These are phyloP conservation scores for Xerocomus brunneocitrinus DNA, from an alignment of 768 basidiomycete genomes.

Conservation along the genomic window DNA sequence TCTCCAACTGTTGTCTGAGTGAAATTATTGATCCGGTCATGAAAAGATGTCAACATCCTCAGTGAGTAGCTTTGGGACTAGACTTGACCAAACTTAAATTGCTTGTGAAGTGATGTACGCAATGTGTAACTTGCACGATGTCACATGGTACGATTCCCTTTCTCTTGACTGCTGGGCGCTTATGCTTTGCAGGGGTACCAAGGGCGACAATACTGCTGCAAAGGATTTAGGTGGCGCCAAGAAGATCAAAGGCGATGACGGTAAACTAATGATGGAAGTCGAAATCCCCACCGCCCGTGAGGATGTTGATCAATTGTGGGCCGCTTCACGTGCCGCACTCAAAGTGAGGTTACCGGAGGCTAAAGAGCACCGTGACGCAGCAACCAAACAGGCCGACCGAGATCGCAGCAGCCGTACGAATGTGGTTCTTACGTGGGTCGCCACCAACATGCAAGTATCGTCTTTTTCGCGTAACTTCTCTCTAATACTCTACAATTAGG, in stretches of 20 bases:
- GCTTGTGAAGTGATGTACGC: conserved; percentile 72
- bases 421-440: conserved; percentile 79
- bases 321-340: conserved; percentile 66
- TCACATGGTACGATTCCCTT: conserved; percentile 52
- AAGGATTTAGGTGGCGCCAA: conserved; percentile 91
- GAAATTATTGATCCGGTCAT: conserved; percentile 7
- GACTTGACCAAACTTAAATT: not conserved
- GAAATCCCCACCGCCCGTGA: conserved; percentile 77
- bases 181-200: conserved; percentile 64
- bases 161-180: not conserved
- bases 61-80: conserved; percentile 37
- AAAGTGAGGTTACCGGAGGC: conserved; percentile 63
- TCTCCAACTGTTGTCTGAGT: not conserved
- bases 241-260: conserved; percentile 79
- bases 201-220: conserved; percentile 82
- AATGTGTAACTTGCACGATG: conserved; percentile 89
- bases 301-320: conserved; percentile 86
- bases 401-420: conserved; percentile 83
- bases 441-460: conserved; percentile 69
- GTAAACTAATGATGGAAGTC: conserved; percentile 84
- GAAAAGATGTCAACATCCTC: conserved; percentile 70
- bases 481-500: conserved; percentile 32
- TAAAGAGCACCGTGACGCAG: conserved; percentile 80
- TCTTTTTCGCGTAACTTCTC: not conserved
- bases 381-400: conserved; percentile 85